These are phyloP conservation scores for Papiliotrema flavescens DNA, from an alignment of 1,284 basidiomycete species.

Conservation along the genomic window DNA sequence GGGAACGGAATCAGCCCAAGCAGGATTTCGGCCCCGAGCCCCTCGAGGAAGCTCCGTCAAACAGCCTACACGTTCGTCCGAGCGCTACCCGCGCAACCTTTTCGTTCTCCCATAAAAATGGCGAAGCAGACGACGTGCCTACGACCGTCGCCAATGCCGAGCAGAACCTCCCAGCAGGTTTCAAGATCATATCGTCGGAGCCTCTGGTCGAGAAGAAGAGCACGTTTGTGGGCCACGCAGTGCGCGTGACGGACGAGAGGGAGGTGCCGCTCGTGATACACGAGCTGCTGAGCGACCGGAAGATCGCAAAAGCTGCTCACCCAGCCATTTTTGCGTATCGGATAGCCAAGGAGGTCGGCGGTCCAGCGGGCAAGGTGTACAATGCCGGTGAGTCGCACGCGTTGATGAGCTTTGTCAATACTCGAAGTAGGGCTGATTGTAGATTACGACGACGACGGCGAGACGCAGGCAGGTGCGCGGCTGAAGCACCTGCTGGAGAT, in stretches of 20 bases:
- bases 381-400: constrained; percentile 43
- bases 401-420: background rate
- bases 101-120: constrained; percentile 9
- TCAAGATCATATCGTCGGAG: constrained; percentile 64
- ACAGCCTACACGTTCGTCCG: constrained; percentile 1
- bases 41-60: background rate
- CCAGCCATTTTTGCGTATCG: constrained; percentile 79
- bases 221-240: constrained; percentile 76
- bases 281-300: constrained; percentile 64
- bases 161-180: constrained; percentile 56
- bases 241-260: constrained; percentile 68
- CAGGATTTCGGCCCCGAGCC: background rate
- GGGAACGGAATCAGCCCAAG: background rate
- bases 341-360: constrained; percentile 37
- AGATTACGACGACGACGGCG: constrained; percentile 94
- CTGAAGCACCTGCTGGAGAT: constrained; percentile 84
- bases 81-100: constrained; percentile 13
- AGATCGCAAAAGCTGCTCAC: constrained; percentile 66
- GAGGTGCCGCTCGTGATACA: constrained; percentile 71
- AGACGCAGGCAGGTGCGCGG: constrained; percentile 81
- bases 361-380: constrained; percentile 34
- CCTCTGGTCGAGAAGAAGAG: constrained; percentile 80
- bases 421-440: background rate
- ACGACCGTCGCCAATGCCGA: constrained; percentile 6
- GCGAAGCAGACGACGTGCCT: background rate